Evolutionary conservation across 352 stramenopile species (phyloP), one percentile per base, ranked within the genome.

Genomic region (Pythium pyrilobum): DNA sequence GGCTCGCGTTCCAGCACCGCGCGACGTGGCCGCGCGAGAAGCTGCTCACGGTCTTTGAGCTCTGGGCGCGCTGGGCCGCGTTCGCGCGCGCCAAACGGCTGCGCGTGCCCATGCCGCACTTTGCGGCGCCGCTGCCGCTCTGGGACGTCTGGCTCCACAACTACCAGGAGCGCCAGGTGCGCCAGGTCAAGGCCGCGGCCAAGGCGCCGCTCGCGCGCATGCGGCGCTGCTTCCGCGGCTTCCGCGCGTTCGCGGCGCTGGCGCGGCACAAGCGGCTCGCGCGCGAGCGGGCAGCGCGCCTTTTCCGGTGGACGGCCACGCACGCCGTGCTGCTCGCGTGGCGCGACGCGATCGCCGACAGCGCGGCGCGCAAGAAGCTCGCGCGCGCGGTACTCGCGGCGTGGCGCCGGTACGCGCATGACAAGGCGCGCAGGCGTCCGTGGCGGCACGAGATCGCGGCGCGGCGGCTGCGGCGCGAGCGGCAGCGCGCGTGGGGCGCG

Each of bases 131-230:
- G 1, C 67, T 87, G 31, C 67, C 77, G 13, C 68, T 82, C 5
- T 92, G 81, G 81, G 81, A 86, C 42, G 62, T 85, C 5, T 90
- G 79, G 77, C 48, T 87, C 20, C 69, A 85, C 60, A 85, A 86
- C 41, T 87, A 90, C 60, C 79, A 88, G 29, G 79, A 87, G 38
- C 77, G 80, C 1, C 75, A 90, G 51, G 67, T 92, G n/a, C 79
- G 81, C 13, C 70, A 72, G 31, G 67, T 92, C 15, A 89, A 87
- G 44, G 79, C 77, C 4, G 62, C 64, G 2, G 70, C 79, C 0
- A 73, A 75, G 49, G 73, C 75, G 3, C 79, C 79, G 13, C 48
- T 70, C 13, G 69, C 75, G 10, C 59, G 69, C 32, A 72, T 89
- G 48, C 54, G 58, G 15, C 72, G 81, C 0, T 83, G 60, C 50